Percentiles rank a stretch among this genome's conserved stretches.
phyloP scores from a whole-genome alignment of 176 grass and related monocot species.

The Eragrostis nindensis region DNA sequence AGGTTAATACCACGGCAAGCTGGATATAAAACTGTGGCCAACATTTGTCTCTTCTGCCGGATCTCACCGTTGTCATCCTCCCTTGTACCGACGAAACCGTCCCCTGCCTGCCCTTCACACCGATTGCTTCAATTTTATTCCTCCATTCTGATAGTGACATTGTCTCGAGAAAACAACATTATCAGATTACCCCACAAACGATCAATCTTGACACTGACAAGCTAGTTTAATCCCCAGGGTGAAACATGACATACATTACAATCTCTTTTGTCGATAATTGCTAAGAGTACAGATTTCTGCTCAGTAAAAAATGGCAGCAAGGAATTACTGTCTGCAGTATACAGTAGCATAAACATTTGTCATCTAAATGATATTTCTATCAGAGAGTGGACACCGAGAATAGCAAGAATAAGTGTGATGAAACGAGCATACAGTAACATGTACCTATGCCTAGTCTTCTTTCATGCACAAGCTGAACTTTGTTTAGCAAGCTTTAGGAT shows the following conservation, averaged over 20 bases:
- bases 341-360: neutral
- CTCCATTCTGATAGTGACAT: constrained; percentile 32
- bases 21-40: constrained; percentile 34
- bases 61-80: constrained; percentile 47
- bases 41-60: constrained; percentile 57
- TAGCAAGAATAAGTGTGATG: neutral
- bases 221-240: constrained; percentile 46
- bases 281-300: constrained; percentile 29
- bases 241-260: constrained; percentile 43
- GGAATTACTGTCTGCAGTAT: constrained; percentile 1
- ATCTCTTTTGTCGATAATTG: constrained; percentile 41
- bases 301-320: constrained; percentile 1
- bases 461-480: neutral
- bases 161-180: constrained; percentile 24
- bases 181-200: constrained; percentile 5
- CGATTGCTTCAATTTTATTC: constrained; percentile 20
- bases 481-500: constrained; percentile 1
- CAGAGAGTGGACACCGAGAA: neutral
- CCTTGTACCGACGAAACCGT: constrained; percentile 53
- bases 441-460: constrained; percentile 4
- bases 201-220: constrained; percentile 23
- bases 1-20: constrained; percentile 5
- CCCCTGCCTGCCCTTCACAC: constrained; percentile 35
- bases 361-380: constrained; percentile 3
- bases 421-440: neutral